Base-by-base conservation (phyloP, 345 rosid genomes). In the Psidium guajava region DNA sequence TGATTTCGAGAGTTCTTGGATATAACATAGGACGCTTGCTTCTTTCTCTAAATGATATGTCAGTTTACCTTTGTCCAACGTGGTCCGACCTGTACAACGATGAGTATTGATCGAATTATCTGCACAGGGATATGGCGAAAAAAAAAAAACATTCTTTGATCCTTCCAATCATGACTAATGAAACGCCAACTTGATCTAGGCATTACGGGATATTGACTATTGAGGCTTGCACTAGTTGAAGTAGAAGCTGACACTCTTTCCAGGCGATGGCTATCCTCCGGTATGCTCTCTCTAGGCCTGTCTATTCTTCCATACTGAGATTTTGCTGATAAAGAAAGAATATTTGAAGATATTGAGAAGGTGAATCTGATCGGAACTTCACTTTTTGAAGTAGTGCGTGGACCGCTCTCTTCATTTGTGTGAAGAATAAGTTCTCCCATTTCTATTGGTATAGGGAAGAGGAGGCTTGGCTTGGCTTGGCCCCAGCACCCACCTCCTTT, bases 391-490 rank as follows among this genome's bases (percentile, higher is more conserved):
- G 42, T 81, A 54, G 86, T 85, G 51, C 57, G 83, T 80, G 59
- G 81, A 58, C 61, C 83, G 51, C 27, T 81, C 73, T 83, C 85
- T 87, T 84, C 83, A 81, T 84, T 75, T 61, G 80, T 81, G 40
- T 82, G 84, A 47, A 86, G 90, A 84, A 89, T 84, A 87, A 32
- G 84, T 54, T 83, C 59, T 21, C 47, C 77, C 80, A 69, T 18
- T 74, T 84, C 32, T 25, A 69, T 73, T 14, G 58, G 44, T 49
- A 57, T 44, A 22, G 13, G 81, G 51, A 82, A 80, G 83, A 54
- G 83, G 54, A 53, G 13, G 1, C 77, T 32, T 69, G 77, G 24
- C 75, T 32, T 64, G 75, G 13, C 24, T 69, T 36, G 47, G 47
- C 25, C 80, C 80, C 80, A 42, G 21, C 64, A 40, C 73, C 84